Evolutionary conservation across 129 eudicot genomes (phyloP).

Genomic region (Flaveria bidentis): DNA sequence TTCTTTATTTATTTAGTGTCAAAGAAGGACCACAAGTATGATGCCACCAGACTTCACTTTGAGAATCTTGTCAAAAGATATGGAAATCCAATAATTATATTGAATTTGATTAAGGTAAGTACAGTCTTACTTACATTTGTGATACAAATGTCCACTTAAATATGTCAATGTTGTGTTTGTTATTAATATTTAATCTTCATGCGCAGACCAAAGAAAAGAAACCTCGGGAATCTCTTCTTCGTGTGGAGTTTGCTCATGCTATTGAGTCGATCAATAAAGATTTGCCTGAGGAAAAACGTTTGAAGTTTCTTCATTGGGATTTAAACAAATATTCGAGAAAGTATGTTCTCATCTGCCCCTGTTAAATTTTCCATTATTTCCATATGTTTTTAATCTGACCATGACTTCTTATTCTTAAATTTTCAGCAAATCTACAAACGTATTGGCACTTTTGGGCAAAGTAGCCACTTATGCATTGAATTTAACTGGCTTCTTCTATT

Average conservation of each 20-base stretch:
- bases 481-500: constrained; percentile 75
- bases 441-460: constrained; percentile 63
- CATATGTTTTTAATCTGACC: constrained; percentile 5
- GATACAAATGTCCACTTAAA: background rate
- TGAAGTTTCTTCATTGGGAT: constrained; percentile 95
- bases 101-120: constrained; percentile 86
- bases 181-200: constrained; percentile 10
- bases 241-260: constrained; percentile 78
- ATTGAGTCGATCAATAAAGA: constrained; percentile 73
- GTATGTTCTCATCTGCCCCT: constrained; percentile 40
- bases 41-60: constrained; percentile 89
- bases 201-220: constrained; percentile 85
- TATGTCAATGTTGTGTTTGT: background rate
- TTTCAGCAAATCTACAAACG: constrained; percentile 71
- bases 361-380: background rate
- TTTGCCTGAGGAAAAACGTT: constrained; percentile 65
- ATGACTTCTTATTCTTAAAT: constrained; percentile 12
- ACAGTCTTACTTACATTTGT: constrained; percentile 1
- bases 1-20: constrained; percentile 56
- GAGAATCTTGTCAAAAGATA: constrained; percentile 85
- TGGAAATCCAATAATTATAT: constrained; percentile 90
- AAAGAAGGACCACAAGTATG: constrained; percentile 66
- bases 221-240: constrained; percentile 93
- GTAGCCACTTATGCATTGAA: constrained; percentile 82
- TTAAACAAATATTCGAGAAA: constrained; percentile 77